A percentile compares a stretch with the other conserved stretches of the same genome.
phyloP scores from a whole-genome alignment of 2,329 filamentous ascomycete genomes.

The Alternaria ventricosa region DNA sequence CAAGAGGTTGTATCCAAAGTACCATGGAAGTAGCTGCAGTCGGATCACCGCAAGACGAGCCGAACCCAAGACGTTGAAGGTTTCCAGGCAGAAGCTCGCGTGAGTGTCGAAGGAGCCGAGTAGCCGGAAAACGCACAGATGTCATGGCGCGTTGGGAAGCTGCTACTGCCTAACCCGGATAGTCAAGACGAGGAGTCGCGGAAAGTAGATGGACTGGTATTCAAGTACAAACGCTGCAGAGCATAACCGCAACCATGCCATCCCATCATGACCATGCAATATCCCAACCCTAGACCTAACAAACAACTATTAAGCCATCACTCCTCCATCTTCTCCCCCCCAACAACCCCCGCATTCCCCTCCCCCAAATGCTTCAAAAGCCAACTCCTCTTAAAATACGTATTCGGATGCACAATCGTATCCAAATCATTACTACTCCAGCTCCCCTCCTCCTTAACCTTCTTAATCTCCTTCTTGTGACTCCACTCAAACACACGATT shows the following conservation, averaged over 20 bases:
- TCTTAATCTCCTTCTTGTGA: slow-evolving; percentile 68
- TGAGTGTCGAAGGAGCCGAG: background rate
- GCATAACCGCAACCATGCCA: background rate
- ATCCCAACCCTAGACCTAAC: background rate
- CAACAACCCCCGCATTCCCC: slow-evolving; percentile 45
- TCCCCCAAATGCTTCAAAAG: slow-evolving; percentile 78
- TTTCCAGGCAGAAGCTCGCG: background rate
- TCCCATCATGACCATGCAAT: background rate
- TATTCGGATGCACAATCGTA: slow-evolving; percentile 96
- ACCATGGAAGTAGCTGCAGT: background rate
- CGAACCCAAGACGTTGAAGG: background rate
- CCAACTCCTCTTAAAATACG: slow-evolving; percentile 96
- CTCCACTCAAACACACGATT: slow-evolving; percentile 92
- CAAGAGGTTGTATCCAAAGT: background rate
- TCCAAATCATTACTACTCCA: slow-evolving; percentile 75
- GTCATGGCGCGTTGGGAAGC: background rate
- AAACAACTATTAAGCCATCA: slow-evolving; percentile 13
- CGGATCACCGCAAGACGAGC: too few relatives aligned
- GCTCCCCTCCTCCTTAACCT: slow-evolving; percentile 56
- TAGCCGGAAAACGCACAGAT: background rate
- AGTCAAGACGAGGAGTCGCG: background rate
- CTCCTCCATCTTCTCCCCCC: slow-evolving; percentile 45
- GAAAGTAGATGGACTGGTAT: background rate
- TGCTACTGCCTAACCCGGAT: background rate
- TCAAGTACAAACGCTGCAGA: background rate